A percentile compares a stretch with the other conserved stretches of the same genome.
Conservation (phyloP, 441 rosid genomes). For the Pelargonium citronellum region DNA sequence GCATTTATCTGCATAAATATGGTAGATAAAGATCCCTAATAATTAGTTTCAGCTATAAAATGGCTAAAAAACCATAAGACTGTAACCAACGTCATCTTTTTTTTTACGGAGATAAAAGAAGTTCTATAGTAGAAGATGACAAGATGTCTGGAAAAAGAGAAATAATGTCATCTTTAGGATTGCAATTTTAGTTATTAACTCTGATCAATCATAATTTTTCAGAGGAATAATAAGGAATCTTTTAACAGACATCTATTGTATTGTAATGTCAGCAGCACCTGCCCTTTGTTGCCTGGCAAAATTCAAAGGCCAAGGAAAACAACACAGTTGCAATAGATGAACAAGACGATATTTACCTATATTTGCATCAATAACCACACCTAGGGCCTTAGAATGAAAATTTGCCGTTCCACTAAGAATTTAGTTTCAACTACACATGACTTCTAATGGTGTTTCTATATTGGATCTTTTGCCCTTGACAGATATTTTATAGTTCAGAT, state of each 20-base stretch:
- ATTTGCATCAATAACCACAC: neutral
- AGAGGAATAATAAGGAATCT: neutral
- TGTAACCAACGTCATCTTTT: neutral
- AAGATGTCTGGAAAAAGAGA: neutral
- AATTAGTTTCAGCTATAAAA: neutral
- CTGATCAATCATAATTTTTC: neutral
- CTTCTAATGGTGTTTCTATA: neutral
- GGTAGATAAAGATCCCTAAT: neutral
- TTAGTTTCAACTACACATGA: neutral
- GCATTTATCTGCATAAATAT: constrained; percentile 66
- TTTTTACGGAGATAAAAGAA: neutral
- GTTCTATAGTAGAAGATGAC: neutral
- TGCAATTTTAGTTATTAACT: neutral
- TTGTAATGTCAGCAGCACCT: neutral
- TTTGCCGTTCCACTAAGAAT: neutral
- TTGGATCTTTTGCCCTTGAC: neutral
- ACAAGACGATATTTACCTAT: neutral
- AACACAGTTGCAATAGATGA: neutral
- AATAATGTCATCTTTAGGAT: neutral
- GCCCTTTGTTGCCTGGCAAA: neutral
- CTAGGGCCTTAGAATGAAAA: neutral
- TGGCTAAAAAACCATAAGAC: neutral
- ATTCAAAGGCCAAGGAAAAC: neutral
- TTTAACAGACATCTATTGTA: neutral
- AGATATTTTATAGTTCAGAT: neutral